A percentile compares a stretch with the other conserved stretches of the same genome.
Evolutionary conservation across 208 protist genomes (phyloP).

Genomic region (Tritrichomonas musculus): DNA sequence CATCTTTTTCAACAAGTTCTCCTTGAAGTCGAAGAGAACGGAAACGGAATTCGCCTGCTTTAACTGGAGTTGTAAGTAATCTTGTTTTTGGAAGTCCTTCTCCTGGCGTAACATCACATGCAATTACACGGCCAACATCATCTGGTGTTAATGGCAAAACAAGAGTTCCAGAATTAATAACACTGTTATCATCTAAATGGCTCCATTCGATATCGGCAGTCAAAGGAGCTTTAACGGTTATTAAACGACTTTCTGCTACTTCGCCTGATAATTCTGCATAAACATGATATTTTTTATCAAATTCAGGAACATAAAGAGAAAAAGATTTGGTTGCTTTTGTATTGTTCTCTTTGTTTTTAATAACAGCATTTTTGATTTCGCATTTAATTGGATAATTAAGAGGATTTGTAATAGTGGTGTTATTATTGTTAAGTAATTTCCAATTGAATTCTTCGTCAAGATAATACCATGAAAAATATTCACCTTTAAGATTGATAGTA

Average conservation of each 20-base stretch:
- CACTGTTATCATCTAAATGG: not conserved
- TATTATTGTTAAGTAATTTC: not conserved
- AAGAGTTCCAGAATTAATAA: not conserved
- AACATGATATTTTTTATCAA: not conserved
- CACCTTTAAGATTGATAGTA: not conserved
- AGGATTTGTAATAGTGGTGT: not conserved
- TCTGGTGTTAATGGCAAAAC: not conserved
- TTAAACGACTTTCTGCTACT: not conserved
- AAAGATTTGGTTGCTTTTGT: not conserved
- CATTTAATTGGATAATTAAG: not conserved
- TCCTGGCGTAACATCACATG: not conserved
- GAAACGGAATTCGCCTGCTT: constrained; percentile 25
- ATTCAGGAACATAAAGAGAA: not conserved
- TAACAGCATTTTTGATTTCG: not conserved
- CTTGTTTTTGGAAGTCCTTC: not conserved
- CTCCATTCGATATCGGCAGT: not conserved
- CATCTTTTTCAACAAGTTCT: not conserved
- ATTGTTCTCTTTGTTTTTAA: too few species aligned
- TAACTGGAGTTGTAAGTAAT: not conserved
- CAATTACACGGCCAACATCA: not conserved
- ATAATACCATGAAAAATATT: not conserved
- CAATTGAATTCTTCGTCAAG: not conserved
- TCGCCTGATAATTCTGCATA: not conserved
- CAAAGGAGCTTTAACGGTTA: not conserved
- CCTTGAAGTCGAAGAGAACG: not conserved